Evolutionary conservation across 176 grass and related monocot genomes (phyloP).

Genomic region (Carex scoparia): DNA sequence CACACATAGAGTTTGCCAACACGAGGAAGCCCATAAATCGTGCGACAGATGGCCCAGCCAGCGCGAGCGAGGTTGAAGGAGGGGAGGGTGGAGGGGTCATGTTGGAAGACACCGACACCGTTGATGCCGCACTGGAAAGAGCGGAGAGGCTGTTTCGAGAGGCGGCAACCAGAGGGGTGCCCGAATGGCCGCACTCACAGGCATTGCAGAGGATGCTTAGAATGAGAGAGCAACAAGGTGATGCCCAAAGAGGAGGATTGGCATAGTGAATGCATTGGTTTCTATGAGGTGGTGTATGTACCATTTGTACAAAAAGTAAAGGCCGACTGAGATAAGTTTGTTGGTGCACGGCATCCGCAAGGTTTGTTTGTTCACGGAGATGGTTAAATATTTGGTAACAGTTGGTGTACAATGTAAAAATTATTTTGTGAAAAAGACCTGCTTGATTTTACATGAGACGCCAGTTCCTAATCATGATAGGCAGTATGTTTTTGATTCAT

Average conservation of each 20-base stretch:
- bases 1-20: slow-evolving; percentile 63
- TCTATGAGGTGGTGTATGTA: not conserved
- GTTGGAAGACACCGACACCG: slow-evolving; percentile 65
- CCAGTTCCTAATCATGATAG: no score
- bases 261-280: not conserved
- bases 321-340: not conserved
- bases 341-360: no score
- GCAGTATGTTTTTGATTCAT: no score
- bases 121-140: slow-evolving; percentile 44
- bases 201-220: slow-evolving; percentile 52
- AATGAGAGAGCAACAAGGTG: not conserved
- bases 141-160: slow-evolving; percentile 59
- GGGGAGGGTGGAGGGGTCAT: not conserved
- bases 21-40: slow-evolving; percentile 56
- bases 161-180: slow-evolving; percentile 37
- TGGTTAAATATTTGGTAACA: not conserved
- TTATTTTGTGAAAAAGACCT: no score
- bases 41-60: slow-evolving; percentile 34
- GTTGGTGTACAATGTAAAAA: not conserved
- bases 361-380: not conserved
- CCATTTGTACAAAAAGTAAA: not conserved
- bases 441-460: no score
- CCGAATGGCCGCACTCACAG: slow-evolving; percentile 63
- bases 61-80: slow-evolving; percentile 8
- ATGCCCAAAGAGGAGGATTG: not conserved